Base-by-base conservation (phyloP, 257 asterid genomes). In the Solanum bulbocastanum region DNA sequence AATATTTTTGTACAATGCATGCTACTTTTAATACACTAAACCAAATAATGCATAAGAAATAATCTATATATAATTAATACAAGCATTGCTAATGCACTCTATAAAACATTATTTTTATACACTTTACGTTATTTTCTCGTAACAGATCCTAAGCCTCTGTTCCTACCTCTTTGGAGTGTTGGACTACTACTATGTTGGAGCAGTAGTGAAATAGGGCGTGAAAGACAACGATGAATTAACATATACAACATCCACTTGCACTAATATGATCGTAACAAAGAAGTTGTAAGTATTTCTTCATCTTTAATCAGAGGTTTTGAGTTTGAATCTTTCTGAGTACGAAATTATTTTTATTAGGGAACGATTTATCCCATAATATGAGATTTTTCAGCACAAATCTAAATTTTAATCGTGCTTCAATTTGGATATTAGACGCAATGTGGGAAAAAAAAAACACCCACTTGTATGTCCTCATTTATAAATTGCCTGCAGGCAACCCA, bases 301-400 rank as follows among this genome's bases (percentile, higher is more conserved):
- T 8, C 3, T 20, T 58, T 58, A 22, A 44, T 58, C 0, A 58
- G 0, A 58, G 3, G 0, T 58, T 0, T 58, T 0, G 2, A 1
- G 1, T 58, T 58, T 20, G 5, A 58, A 4, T 58, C 2, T 22
- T 2, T 1, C 2, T 3, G 2, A 8, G 13, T 58, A 58, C 8
- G 2, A 0, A 58, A 0, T 56, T 0, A 0, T 20, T 20, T 22
- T 22, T 58, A 22, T 58, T 20, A 22, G 5, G 0, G 3, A 58
- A 8, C 2, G 5, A 3, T 22, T 20, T 20, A 58, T 8, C 62
- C 1, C 0, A 0, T 8, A 58, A 58, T 20, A 20, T 8, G 2
- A 12, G 0, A 20, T 0, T 58, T 58, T 20, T 3, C 2, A 18
- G 9, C 9, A 15, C 9, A 16, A 52, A 2, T 52, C 0, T 4